Percentiles rank a stretch among this genome's conserved stretches.
Conservation (phyloP, 306 rosid genomes). For the Vigna unguiculata region DNA sequence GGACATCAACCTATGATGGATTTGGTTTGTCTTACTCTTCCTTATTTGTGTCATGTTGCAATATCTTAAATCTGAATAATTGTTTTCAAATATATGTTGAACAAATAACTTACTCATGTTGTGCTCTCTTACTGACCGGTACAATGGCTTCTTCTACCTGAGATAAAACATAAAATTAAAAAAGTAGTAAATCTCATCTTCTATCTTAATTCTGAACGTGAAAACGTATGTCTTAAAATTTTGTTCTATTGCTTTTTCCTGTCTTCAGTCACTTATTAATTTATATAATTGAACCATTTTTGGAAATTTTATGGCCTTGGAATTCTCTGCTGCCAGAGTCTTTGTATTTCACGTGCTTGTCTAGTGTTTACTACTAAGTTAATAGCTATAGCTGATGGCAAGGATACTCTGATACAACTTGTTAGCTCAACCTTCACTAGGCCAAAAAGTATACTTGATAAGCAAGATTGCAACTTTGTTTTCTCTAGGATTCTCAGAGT, state of each 20-base stretch:
- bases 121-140: conserved; percentile 22
- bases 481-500: not conserved
- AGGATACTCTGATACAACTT: not conserved
- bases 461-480: not conserved
- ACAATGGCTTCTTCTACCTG: conserved; percentile 7
- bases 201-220: not conserved
- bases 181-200: not conserved
- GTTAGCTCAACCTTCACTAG: not conserved
- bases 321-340: not conserved
- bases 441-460: not conserved
- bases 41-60: conserved; percentile 36
- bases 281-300: not conserved
- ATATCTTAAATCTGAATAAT: conserved; percentile 26
- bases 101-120: conserved; percentile 19
- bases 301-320: not conserved
- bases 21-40: conserved; percentile 75
- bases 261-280: not conserved
- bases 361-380: not conserved
- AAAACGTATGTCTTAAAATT: not conserved
- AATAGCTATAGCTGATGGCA: not conserved
- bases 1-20: conserved; percentile 98
- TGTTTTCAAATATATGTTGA: conserved; percentile 30
- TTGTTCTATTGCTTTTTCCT: not conserved
- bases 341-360: not conserved
- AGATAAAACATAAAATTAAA: not conserved